Conservation (phyloP, 495 filamentous ascomycete species). For the Thermochaetoides thermophila region DNA sequence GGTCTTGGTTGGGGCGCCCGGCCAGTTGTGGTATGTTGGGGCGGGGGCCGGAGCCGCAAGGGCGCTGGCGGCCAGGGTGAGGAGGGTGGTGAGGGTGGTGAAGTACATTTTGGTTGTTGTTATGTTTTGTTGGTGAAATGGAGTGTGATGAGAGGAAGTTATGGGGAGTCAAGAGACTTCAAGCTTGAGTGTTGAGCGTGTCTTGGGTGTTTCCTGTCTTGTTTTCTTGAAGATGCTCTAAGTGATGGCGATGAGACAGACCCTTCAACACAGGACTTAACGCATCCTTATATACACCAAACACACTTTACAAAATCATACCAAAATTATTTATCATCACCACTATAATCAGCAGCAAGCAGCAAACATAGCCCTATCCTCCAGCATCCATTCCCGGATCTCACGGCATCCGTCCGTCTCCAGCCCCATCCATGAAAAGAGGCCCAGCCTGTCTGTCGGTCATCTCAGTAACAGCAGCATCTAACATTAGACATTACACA, state of each 20-base stretch:
- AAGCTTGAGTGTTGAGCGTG: neutral
- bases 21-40: slow-evolving; percentile 2
- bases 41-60: slow-evolving; percentile 8
- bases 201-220: neutral
- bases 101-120: slow-evolving; percentile 9
- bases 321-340: no score
- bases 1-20: slow-evolving; percentile 4
- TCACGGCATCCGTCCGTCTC: no score
- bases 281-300: no score
- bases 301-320: no score
- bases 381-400: no score
- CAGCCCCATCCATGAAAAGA: no score
- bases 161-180: neutral
- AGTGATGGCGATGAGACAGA: slow-evolving; percentile 2
- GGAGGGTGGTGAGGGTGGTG: slow-evolving; percentile 5
- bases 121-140: neutral
- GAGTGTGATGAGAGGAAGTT: neutral
- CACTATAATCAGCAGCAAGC: no score
- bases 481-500: no score
- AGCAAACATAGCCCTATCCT: no score
- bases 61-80: slow-evolving; percentile 1
- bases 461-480: no score
- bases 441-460: no score
- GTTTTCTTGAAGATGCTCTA: neutral
- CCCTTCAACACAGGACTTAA: no score